phyloP scores from a whole-genome alignment of 2,329 filamentous ascomycete species.

The Cercospora sp. region DNA sequence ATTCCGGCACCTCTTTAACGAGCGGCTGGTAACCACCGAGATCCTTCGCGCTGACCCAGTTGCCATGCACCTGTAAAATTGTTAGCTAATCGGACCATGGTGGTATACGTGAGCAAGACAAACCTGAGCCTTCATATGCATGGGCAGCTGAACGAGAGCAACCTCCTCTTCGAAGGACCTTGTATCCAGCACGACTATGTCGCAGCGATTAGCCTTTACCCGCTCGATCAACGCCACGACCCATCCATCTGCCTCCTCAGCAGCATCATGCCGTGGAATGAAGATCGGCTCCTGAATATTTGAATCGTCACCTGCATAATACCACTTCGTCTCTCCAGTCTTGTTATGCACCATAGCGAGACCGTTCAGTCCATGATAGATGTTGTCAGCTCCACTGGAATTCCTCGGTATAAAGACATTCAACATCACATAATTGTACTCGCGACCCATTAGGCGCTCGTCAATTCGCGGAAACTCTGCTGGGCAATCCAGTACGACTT shows the following conservation, averaged over 20 bases:
- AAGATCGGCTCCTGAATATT: conserved; percentile 58
- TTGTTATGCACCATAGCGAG: conserved; percentile 22
- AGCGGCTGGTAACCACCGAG: conserved; percentile 21
- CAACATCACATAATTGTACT: conserved; percentile 45
- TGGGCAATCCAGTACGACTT: conserved; percentile 41
- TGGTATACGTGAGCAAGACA: background rate
- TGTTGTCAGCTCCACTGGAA: conserved; percentile 38
- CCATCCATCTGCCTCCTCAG: conserved; percentile 54
- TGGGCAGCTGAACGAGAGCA: conserved; percentile 45
- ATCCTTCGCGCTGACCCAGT: conserved; percentile 20
- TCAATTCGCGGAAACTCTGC: conserved; percentile 50
- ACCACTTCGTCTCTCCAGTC: conserved; percentile 37
- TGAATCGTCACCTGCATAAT: conserved; percentile 41
- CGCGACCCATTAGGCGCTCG: conserved; percentile 45
- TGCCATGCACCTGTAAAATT: conserved; percentile 9
- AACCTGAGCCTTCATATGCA: conserved; percentile 30
- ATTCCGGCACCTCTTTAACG: conserved; percentile 8
- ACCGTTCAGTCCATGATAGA: conserved; percentile 31
- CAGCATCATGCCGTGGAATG: conserved; percentile 46
- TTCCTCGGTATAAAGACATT: conserved; percentile 41
- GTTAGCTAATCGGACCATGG: background rate
- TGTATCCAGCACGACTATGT: conserved; percentile 48
- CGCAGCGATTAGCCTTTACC: conserved; percentile 25
- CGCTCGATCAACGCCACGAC: conserved; percentile 48
- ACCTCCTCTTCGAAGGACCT: conserved; percentile 42